Evolutionary conservation across 2,329 filamentous ascomycete species (phyloP), one percentile per base, ranked within the genome.

Genomic region (Orbilia blumenaviensis): DNA sequence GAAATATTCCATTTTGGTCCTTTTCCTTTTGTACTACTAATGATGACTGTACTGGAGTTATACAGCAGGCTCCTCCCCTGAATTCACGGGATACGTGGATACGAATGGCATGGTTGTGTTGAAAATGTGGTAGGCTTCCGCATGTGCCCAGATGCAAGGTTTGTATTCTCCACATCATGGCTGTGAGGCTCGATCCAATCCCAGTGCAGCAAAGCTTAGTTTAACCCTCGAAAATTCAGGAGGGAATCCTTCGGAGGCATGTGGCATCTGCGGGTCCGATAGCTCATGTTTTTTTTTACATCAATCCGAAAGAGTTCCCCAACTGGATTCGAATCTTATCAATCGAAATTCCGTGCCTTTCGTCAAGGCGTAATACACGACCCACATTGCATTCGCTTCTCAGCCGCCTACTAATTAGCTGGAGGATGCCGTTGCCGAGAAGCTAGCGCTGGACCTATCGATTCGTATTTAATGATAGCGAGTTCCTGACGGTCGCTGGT

Each of bases 131-230:
- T 56, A 46, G 41, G 14, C n/a, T 48, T 50, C 32, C 25, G 27
- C 14, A 14, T 18, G 23, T 50, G 29, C 56, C 58, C 58, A 48
- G 36, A 64, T 56, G 67, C 67, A 72, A 50, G 42, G 67, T 44
- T 66, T 56, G 58, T 50, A 34, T 32, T 16, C 48, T 72, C 48
- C 67, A 66, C 67, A 41, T 64, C 21, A 32, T n/a, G 29, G 67
- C 38, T 58, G 12, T 21, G 46, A 52, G 46, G 41, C 36, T 71
- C 27, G 52, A 71, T 38, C 66, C 66, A 71, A 71, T 71, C 66
- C 44, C n/a, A 44, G 25, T 16, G 9, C n/a, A 46, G 46, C 16
- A 41, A 25, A 52, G 42, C 42, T 46, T 34, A 60, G 64, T 50
- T 67, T 44, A 69, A 56, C 56, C 50, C 54, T 50, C 23, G 10